Base-by-base conservation (phyloP, 2,329 filamentous ascomycete species). In the Tolypocladium sp. region DNA sequence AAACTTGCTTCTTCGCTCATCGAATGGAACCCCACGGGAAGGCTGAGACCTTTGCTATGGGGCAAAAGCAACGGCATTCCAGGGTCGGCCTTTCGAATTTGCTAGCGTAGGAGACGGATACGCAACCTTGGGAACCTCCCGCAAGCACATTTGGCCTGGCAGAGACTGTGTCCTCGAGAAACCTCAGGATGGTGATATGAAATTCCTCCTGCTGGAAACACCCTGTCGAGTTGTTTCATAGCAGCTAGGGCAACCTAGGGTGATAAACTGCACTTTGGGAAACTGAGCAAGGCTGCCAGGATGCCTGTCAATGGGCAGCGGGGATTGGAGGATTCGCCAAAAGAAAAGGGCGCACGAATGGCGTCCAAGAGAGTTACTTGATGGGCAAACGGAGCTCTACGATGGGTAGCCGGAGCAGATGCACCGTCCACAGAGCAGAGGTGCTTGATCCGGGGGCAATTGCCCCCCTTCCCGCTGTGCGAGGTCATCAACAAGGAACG, bases 1-100 rank as follows among this genome's bases (percentile, higher is more conserved):
- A 56, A 46, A 30, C 33, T 57, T 57, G 56, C 56, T 57, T 57
- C 40, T 57, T 57, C 41, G 27, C 30, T 53, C 56, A 57, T 52
- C 46, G 37, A 53, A 57, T 3, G 44, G 37, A 20, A 25, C 46
- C 22, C 33, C 25, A 13, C 54, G 38, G 54, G 38, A 56, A 41
- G 54, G 38, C 54, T 56, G 54, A 56, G 54, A 56, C 54, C 13
- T 41, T 41, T 25, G 25, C 17, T 13, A 40, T 2, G 22, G 25
- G 22, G 38, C 38, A 56, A 30, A 56, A 56, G 54, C 38, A 56
- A 42, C 40, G 17, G 25, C 38, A 9, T 13, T 33, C 38, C 37
- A 56, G 35, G 54, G 54, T 42, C 54, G 54, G 38, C 53, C 54
- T 33, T 33, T 56, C 30, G 15, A 53, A 37, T 53, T 37, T 37